These are phyloP conservation scores for Metschnikowia aberdeeniae DNA, from an alignment of 805 yeast species.

Conservation along the genomic window DNA sequence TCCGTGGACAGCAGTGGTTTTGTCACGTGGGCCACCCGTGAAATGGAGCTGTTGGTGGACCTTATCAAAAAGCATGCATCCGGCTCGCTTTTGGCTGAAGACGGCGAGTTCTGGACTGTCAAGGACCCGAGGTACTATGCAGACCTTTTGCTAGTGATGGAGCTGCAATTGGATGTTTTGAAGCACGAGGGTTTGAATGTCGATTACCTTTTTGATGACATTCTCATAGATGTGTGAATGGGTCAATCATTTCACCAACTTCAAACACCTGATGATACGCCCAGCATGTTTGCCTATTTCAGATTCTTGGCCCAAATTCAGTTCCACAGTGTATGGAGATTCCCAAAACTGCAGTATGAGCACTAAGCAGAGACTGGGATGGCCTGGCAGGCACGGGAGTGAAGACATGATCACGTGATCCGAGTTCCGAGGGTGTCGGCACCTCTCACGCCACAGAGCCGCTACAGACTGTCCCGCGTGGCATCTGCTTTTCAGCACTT, in stretches of 20 bases:
- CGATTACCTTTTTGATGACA: constrained; percentile 57
- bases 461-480: too few species aligned
- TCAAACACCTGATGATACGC: too few species aligned
- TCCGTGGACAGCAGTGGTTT: constrained; percentile 39
- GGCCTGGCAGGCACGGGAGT: too few species aligned
- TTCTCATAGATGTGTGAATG: constrained; percentile 17
- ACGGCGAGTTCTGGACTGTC: constrained; percentile 20
- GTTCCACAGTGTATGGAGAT: too few species aligned
- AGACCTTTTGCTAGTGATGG: constrained; percentile 51
- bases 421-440: too few species aligned
- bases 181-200: constrained; percentile 68
- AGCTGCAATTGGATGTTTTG: constrained; percentile 58
- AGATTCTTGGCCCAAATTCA: too few species aligned
- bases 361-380: too few species aligned
- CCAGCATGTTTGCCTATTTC: too few species aligned
- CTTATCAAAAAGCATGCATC: constrained; percentile 64
- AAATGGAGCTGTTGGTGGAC: constrained; percentile 55
- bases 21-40: constrained; percentile 73
- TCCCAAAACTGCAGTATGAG: too few species aligned
- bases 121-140: constrained; percentile 46
- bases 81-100: constrained; percentile 44
- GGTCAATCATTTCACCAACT: background rate
- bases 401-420: too few species aligned
- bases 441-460: too few species aligned
- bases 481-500: too few species aligned